Percentiles rank a stretch among this genome's conserved stretches.
These are phyloP conservation scores for Cryptosporidium sp. DNA, from an alignment of 169 alveolate species.

Conservation along the genomic window DNA sequence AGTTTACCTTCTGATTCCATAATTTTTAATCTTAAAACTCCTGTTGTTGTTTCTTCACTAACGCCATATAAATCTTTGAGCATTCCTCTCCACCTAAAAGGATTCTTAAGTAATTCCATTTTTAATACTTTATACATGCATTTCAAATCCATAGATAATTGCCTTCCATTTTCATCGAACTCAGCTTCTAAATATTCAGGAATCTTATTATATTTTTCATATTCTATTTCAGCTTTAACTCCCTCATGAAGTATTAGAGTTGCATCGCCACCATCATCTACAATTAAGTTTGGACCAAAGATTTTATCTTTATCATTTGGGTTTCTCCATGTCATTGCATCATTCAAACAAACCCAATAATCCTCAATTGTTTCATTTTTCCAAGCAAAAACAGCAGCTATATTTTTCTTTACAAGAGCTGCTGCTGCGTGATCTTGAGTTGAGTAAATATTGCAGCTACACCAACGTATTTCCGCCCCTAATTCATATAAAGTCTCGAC, in stretches of 20 bases:
- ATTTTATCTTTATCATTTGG: constrained; percentile 84
- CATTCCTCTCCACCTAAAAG: constrained; percentile 91
- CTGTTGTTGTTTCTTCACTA: constrained; percentile 99
- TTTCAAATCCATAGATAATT: constrained; percentile 80
- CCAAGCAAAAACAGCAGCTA: constrained; percentile 97
- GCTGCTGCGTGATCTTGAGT: constrained; percentile 99
- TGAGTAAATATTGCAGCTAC: constrained; percentile 97
- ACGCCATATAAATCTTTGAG: constrained; percentile 93
- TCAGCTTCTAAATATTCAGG: constrained; percentile 63
- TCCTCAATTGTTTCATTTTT: constrained; percentile 94
- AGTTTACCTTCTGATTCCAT: constrained; percentile 90
- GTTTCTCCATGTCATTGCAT: constrained; percentile 90
- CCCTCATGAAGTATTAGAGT: constrained; percentile 94
- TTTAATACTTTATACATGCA: constrained; percentile 85
- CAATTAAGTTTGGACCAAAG: constrained; percentile 94
- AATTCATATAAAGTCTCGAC: constrained; percentile 91
- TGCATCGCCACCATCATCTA: constrained; percentile 99
- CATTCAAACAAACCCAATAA: constrained; percentile 97
- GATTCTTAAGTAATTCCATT: constrained; percentile 88
- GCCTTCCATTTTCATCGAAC: constrained; percentile 81
- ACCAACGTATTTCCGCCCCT: constrained; percentile 98
- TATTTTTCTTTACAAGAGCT: constrained; percentile 87
- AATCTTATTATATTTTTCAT: constrained; percentile 78
- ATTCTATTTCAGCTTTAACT: constrained; percentile 85
- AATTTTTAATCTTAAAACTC: constrained; percentile 93